These are phyloP conservation scores for Dunaliella primolecta DNA, from an alignment of 139 green algal species.

Conservation along the genomic window DNA sequence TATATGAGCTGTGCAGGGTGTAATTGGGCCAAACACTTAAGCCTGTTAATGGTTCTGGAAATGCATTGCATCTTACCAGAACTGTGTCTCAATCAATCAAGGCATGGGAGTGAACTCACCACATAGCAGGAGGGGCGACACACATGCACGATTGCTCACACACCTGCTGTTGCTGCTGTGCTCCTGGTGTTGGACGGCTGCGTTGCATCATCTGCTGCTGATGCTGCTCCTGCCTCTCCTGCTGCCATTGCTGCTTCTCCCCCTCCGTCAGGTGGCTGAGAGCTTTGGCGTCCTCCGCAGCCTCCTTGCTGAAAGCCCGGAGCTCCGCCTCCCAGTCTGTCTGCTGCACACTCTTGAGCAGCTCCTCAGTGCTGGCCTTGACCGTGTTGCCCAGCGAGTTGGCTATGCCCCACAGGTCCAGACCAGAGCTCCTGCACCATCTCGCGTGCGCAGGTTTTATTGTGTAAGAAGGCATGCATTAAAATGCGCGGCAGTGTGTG, in stretches of 20 bases:
- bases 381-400: constrained; percentile 54
- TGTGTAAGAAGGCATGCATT: constrained; percentile 25
- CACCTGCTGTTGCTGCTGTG: no score
- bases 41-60: no score
- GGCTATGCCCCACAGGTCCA: constrained; percentile 64
- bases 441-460: constrained; percentile 3
- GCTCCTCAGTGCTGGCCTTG: constrained; percentile 56
- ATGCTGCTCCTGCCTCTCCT: constrained; percentile 11
- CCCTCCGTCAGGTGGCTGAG: constrained; percentile 47
- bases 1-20: no score
- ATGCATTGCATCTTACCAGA: no score
- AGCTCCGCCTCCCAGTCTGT: constrained; percentile 76
- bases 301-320: constrained; percentile 58
- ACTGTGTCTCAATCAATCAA: no score
- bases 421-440: not conserved
- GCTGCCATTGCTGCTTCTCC: constrained; percentile 32
- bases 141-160: no score
- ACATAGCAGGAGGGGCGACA: no score
- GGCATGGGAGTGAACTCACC: no score
- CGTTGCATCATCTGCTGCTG: no score
- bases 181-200: no score
- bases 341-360: constrained; percentile 59
- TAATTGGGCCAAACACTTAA: no score
- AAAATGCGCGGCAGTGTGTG: no score
- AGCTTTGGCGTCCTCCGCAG: constrained; percentile 57